Base-by-base conservation (phyloP, 2,329 filamentous ascomycete genomes). In the Huntiella savannae region DNA sequence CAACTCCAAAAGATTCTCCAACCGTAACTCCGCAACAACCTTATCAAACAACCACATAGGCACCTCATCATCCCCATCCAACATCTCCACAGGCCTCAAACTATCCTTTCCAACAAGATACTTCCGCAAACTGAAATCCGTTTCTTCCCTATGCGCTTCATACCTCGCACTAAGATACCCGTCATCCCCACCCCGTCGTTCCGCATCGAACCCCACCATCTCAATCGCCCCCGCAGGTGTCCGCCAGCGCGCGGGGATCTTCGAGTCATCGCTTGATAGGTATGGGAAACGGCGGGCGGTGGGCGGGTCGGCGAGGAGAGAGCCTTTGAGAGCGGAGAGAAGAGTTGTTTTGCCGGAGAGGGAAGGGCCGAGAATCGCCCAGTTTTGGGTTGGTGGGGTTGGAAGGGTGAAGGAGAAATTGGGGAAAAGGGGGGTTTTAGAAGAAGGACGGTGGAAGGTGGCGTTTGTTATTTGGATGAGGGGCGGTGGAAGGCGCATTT, bases 121-220 rank as follows among this genome's bases (percentile, higher is more conserved):
- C 61, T 93, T 78, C 44, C 71, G 63, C 2, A 96, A 69, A 0
- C 81, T 83, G 61, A 88, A 93, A 60, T 96, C 91, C 1, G 82
- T 92, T 46, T 77, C 78, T 62, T 95, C 88, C 32, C 84, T 71
- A 34, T 80, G 68, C 49, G 82, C 87, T 66, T 98, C 91, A 59
- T 96, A 98, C 35, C 91, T 71, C 12, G 86, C 86, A 49, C 83
- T 86, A 13, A 96, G 64, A 58, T 95, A 95, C 4, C 85, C 79
- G 15, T 82, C 81, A n/a, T 75, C 68, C 2, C 70, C 68, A 4
- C 72, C 63, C 0, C 57, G 55, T 11, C 73, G 63, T 54, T 87
- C 82, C 2, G 75, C 77, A 56, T 85, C 82, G 56, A 96, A 96
- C 0, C 91, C 88, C 7, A 96, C 86, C 65, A 94, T 88, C 54